Evolutionary conservation across 345 rosid genomes (phyloP).

Genomic region (Camelina neglecta): DNA sequence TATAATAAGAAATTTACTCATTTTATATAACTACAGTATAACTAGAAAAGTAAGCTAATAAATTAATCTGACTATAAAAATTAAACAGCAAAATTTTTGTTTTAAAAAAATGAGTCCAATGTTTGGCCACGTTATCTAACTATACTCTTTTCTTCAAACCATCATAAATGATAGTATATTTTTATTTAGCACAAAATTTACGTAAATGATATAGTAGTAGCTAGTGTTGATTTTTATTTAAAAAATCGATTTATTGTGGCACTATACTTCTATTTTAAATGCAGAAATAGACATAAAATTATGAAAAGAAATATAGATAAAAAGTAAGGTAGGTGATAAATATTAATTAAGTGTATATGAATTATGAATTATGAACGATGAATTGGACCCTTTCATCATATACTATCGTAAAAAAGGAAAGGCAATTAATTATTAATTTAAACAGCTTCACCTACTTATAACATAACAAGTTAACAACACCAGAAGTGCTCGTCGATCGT

Average conservation of each 20-base stretch:
- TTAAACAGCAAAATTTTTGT: too few species aligned
- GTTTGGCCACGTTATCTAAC: too few species aligned
- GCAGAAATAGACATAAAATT: not conserved
- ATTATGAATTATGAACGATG: not conserved
- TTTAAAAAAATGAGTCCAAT: too few species aligned
- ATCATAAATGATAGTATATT: too few species aligned
- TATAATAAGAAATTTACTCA: too few species aligned
- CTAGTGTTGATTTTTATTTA: too few species aligned
- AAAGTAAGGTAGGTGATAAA: not conserved
- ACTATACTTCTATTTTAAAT: not conserved
- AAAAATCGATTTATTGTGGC: not conserved
- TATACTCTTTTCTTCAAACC: too few species aligned
- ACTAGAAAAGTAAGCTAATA: too few species aligned
- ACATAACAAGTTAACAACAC: not conserved
- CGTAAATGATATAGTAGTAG: too few species aligned
- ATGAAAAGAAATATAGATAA: not conserved
- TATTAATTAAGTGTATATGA: not conserved
- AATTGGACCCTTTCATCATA: not conserved
- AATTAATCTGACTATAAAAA: too few species aligned
- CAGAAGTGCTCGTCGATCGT: not conserved
- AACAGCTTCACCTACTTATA: not conserved
- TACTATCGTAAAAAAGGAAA: not conserved
- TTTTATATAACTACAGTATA: too few species aligned
- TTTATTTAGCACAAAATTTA: too few species aligned
- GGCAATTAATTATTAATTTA: not conserved